These are phyloP conservation scores for Sisymbrium irio DNA, from an alignment of 345 rosid genomes.

Conservation along the genomic window DNA sequence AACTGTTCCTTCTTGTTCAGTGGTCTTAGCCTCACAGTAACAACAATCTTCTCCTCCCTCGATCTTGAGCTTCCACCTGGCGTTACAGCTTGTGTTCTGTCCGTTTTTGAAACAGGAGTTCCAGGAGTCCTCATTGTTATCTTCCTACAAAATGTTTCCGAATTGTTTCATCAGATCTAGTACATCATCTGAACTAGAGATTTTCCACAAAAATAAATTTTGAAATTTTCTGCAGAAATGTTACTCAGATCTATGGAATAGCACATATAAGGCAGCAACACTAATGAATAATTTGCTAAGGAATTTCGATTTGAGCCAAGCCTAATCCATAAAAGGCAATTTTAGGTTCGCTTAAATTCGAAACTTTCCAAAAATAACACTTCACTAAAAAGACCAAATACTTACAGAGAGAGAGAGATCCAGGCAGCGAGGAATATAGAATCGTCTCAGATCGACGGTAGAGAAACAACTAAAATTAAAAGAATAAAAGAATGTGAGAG, in stretches of 20 bases:
- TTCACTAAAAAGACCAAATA: background rate
- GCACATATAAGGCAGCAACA: conserved; percentile 7
- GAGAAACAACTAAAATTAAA: background rate
- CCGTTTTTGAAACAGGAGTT: conserved; percentile 80
- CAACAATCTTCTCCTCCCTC: conserved; percentile 95
- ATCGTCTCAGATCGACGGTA: conserved; percentile 7
- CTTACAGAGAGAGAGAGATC: conserved; percentile 25
- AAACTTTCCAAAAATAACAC: conserved; percentile 1
- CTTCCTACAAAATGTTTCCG: conserved; percentile 2
- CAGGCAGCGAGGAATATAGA: background rate
- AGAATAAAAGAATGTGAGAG: conserved; percentile 19
- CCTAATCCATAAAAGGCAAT: conserved; percentile 15
- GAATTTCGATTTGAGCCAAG: background rate
- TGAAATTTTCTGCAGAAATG: background rate
- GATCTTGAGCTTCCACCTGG: conserved; percentile 75
- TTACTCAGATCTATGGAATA: conserved; percentile 6
- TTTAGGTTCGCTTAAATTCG: background rate
- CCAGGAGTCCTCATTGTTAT: conserved; percentile 71
- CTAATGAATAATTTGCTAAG: background rate
- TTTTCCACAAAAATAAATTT: background rate
- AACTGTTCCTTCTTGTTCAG: conserved; percentile 77
- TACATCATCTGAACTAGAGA: background rate
- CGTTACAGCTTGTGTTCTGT: conserved; percentile 58
- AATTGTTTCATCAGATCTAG: conserved; percentile 10
- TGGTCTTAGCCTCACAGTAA: conserved; percentile 91